phyloP scores from a whole-genome alignment of 2,329 filamentous ascomycete species.

The Colletotrichum sp. region DNA sequence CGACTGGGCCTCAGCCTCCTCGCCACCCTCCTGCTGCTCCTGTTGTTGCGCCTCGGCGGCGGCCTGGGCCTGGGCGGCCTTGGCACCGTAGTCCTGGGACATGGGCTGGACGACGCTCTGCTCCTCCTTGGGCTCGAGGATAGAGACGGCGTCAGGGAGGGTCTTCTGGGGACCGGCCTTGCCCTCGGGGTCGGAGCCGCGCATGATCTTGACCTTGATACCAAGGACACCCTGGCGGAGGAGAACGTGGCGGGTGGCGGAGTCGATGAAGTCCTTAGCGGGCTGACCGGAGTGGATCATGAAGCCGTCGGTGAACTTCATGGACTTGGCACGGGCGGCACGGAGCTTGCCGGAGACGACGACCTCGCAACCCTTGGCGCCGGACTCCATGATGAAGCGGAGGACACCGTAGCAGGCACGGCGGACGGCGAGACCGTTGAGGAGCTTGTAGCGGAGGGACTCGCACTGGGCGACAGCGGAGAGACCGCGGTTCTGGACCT shows the following conservation, averaged over 20 bases:
- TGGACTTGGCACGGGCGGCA: conserved; percentile 98
- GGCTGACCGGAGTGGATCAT: conserved; percentile 99
- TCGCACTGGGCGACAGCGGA: conserved; percentile 99
- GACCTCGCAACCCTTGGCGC: conserved; percentile 99
- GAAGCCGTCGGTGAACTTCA: conserved; percentile 99
- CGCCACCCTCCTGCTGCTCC: conserved; percentile 57
- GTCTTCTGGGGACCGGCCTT: conserved; percentile 98
- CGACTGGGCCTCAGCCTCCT: conserved; percentile 57
- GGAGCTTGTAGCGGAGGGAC: conserved; percentile 99
- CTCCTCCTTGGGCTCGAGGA: conserved; percentile 99
- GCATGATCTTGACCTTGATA: conserved; percentile 99
- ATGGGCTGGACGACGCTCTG: conserved; percentile 91
- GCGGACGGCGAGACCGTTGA: conserved; percentile 98
- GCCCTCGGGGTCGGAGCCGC: conserved; percentile 98
- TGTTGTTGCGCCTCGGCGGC: conserved; percentile 67
- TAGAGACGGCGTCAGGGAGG: conserved; percentile 97
- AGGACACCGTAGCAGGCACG: conserved; percentile 99
- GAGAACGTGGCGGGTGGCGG: conserved; percentile 97
- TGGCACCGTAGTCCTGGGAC: conserved; percentile 98
- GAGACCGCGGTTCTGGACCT: conserved; percentile 99
- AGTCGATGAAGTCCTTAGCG: conserved; percentile 99
- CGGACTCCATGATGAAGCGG: conserved; percentile 99
- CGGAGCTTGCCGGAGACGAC: conserved; percentile 99
- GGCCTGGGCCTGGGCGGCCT: conserved; percentile 72
- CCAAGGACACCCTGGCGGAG: conserved; percentile 99